Base-by-base conservation (phyloP, 768 basidiomycete species). In the Glaciozyma martinii region DNA sequence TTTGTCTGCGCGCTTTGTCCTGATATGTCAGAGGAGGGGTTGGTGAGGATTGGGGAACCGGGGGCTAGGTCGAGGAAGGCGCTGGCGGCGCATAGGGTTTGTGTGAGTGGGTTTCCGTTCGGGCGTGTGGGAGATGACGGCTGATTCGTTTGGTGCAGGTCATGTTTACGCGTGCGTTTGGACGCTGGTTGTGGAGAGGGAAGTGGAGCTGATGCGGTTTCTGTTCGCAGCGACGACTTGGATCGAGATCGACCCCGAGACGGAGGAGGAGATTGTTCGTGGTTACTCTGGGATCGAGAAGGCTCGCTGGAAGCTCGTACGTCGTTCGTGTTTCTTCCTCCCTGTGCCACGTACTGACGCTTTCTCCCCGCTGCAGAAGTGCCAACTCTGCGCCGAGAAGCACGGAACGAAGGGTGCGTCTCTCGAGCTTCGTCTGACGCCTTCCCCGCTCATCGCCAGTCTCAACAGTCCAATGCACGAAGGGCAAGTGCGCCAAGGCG, bases 401-500 rank as follows among this genome's bases (percentile, higher is more conserved):
- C 66, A 73, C 59, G 73, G 73, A 1, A 65, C 62, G 15, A 73
- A 73, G 65, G 65, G 71, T 66, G 29, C 56, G 50, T 80, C 61
- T 16, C 37, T 33, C 55, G n/a, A 7, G 30, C 46, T 56, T 18
- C 49, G 7, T 13, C 8, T 21, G 19, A 25, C 49, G 30, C 12
- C 53, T 3, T 23, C 27, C n/a, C n/a, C 18, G 46, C 55, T 42
- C 37, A 56, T 13, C 12, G 32, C 9, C 54, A 13, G 8, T 2
- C 21, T 40, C 55, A 42, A 77, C 78, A 67, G 76, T 95, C 30
- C 93, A 97, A 74, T 97, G 93, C 75, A 89, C 89, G 21, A 90
- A 89, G 76, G 92, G 91, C 53, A 94, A 92, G 78, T 97, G 93
- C 72, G 81, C 88, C 16, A 89, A 88, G 74, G 89, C 93, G 0